Evolutionary conservation across 1,139 yeast genomes (phyloP), one percentile per base, ranked within the genome.

Genomic region (Candida sp.): DNA sequence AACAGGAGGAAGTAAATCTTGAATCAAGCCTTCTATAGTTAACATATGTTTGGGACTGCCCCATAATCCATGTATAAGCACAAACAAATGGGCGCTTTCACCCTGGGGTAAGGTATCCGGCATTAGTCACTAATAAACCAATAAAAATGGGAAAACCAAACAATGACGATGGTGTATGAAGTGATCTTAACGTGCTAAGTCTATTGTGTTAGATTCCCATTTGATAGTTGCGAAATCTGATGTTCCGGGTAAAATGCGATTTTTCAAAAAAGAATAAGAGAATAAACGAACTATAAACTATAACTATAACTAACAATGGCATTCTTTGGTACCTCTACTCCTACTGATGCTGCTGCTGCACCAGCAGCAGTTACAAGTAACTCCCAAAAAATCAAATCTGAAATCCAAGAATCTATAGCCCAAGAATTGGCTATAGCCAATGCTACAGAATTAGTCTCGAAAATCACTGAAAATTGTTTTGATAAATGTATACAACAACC

Each of bases 361-460:
- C 43, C 52, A n/a, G 45, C 46, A 36, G 53, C 50, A n/a, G 41
- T 43, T 12, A 21, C 33, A 12, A 12, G 39, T 2, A 45, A 57
- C 39, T 56, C 66, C 5, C 63, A 56, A 43, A 60, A 62, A 43
- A 50, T 68, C 42, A 84, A 84, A 58, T 75, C 75, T 38, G 81
- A 84, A 57, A 70, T 89, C 46, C 87, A 87, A 61, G 73, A 75
- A 32, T 90, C 86, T 59, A 83, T 90, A 49, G 72, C 84, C 35
- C 89, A 84, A 60, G 97, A 90, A 60, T 72, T 90, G 49, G 97
- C 96, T 1, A 81, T 89, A 27, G 93, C 90, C 22, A 88, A 89
- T 64, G 97, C 96, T 34, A 84, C 95, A 3, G 93, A 88, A 58
- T 72, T 90, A 46, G 95, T 90, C 37, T 84, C 84, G 66, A 85